Percentiles rank a stretch among this genome's conserved stretches.
Conservation (phyloP, 116 monocot genomes). For the Dioscorea cayenensis region DNA sequence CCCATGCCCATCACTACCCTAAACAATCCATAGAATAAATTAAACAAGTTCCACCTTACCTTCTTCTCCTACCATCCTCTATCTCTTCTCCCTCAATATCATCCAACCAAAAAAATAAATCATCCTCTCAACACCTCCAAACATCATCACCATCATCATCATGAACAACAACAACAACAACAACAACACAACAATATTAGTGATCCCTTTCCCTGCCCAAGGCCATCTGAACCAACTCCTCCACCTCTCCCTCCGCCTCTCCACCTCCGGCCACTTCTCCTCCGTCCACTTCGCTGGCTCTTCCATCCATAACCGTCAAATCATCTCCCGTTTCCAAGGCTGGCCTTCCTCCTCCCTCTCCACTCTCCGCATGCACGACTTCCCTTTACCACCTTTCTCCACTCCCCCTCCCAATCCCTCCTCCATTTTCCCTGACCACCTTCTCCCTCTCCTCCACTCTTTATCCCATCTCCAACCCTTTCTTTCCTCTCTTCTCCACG, state of each 20-base stretch:
- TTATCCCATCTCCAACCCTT: neutral
- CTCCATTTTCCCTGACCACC: neutral
- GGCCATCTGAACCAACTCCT: conserved; percentile 1
- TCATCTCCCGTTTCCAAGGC: neutral
- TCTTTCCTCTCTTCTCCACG: neutral
- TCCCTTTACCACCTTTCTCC: neutral
- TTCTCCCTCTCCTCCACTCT: neutral
- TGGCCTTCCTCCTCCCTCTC: neutral
- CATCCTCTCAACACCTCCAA: too few species aligned
- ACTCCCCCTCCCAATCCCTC: neutral
- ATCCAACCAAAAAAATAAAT: too few species aligned
- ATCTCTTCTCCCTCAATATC: too few species aligned
- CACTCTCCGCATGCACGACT: neutral
- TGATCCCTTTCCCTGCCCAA: too few species aligned
- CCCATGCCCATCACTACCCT: too few species aligned
- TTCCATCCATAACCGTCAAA: neutral
- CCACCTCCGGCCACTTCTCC: neutral
- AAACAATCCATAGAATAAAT: too few species aligned
- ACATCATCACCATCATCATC: too few species aligned
- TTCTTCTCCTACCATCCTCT: too few species aligned
- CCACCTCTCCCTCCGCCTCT: conserved; percentile 2
- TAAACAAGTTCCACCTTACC: too few species aligned
- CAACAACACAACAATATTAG: too few species aligned
- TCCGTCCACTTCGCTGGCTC: conserved; percentile 1
- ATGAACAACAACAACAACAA: too few species aligned